Percentiles rank a stretch among this genome's conserved stretches.
Evolutionary conservation across 1,284 basidiomycete species (phyloP).

Genomic region (Xanthoconium separans): DNA sequence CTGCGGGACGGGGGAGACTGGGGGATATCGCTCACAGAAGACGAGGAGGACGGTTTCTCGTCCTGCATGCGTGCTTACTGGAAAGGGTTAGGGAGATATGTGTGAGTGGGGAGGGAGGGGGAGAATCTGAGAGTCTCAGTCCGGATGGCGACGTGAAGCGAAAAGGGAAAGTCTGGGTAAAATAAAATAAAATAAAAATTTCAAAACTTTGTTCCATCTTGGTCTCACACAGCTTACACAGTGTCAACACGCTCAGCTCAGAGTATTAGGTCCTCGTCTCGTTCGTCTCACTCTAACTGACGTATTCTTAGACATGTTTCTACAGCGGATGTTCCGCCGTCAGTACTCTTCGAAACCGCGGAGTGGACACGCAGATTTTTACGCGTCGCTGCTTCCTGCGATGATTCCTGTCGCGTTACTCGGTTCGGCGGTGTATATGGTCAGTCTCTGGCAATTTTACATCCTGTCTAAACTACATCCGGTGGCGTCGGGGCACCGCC

Average conservation of each 20-base stretch:
- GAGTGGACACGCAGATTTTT: conserved; percentile 62
- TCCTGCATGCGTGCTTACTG: conserved; percentile 13
- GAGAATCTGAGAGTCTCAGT: background rate
- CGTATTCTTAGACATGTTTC: too few species aligned
- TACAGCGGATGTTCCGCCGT: background rate
- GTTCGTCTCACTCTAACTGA: too few species aligned
- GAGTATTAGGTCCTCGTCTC: too few species aligned
- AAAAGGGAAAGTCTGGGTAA: background rate
- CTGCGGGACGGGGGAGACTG: conserved; percentile 14
- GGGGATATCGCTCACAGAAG: conserved; percentile 14
- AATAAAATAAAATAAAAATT: conserved; percentile 3
- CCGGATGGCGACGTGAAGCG: background rate
- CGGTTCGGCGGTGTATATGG: conserved; percentile 75
- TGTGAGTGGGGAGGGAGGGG: too few species aligned
- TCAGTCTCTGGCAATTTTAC: conserved; percentile 29
- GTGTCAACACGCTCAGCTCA: too few species aligned
- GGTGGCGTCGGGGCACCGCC: conserved; percentile 17
- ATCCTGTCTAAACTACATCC: conserved; percentile 4
- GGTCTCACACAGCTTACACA: conserved; percentile 5
- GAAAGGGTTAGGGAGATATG: background rate
- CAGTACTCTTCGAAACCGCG: conserved; percentile 15
- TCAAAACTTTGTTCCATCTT: background rate
- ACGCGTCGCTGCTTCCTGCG: conserved; percentile 63
- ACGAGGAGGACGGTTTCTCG: conserved; percentile 18
- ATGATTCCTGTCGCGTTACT: conserved; percentile 77